Conservation (phyloP, 2,329 filamentous ascomycete genomes). For the Hymenoscyphus albidus region DNA sequence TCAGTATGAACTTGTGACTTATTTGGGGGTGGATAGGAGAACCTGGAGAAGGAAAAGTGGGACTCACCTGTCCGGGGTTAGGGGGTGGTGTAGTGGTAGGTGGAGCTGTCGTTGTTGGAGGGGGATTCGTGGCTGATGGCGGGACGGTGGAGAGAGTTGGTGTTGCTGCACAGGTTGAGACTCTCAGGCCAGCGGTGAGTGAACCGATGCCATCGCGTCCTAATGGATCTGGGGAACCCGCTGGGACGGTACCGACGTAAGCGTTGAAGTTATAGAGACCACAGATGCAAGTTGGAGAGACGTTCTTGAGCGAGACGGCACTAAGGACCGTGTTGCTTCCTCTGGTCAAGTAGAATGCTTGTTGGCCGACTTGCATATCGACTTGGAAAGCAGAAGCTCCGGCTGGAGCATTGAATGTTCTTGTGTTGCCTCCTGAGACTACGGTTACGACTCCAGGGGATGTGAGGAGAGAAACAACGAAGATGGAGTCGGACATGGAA, state of each 20-base stretch:
- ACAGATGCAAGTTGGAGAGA: constrained; percentile 22
- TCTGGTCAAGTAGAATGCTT: constrained; percentile 22
- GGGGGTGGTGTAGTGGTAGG: background rate
- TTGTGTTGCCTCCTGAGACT: constrained; percentile 27
- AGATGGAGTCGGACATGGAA: constrained; percentile 33
- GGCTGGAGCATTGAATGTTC: constrained; percentile 22
- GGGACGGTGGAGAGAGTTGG: constrained; percentile 33
- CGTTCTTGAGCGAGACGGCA: constrained; percentile 20
- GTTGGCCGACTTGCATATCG: constrained; percentile 22
- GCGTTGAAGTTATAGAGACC: constrained; percentile 29
- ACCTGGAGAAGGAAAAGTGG: too few relatives aligned
- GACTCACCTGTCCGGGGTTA: background rate
- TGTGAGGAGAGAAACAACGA: constrained; percentile 32
- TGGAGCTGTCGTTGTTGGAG: background rate
- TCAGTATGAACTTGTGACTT: too few relatives aligned
- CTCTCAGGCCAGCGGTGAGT: constrained; percentile 33
- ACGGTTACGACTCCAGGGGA: constrained; percentile 30
- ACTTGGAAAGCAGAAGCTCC: constrained; percentile 23
- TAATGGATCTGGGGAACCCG: constrained; percentile 27
- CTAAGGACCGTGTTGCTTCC: constrained; percentile 16
- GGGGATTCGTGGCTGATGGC: background rate
- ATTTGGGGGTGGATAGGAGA: too few relatives aligned
- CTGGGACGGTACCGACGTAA: constrained; percentile 25
- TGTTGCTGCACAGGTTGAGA: constrained; percentile 30
- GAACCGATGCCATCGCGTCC: constrained; percentile 29